Base-by-base conservation (phyloP, 1,139 yeast genomes). In the Diutina catenulata region DNA sequence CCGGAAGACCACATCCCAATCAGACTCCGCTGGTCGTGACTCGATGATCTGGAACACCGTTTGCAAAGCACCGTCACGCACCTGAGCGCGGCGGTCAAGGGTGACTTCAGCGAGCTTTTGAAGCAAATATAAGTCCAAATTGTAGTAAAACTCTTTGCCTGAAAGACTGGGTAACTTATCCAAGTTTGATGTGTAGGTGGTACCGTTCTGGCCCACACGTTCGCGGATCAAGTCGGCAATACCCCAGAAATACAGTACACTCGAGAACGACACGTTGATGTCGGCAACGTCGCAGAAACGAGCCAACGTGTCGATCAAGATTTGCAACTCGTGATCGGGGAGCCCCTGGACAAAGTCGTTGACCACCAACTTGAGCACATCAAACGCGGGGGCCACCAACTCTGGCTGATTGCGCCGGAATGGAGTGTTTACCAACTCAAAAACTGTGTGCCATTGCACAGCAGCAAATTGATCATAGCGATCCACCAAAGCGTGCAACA, bases 241-340 rank as follows among this genome's bases (percentile, higher is more conserved):
- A 25, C 81, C 57, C 97, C 97, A 91, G 51, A 86, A 88, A 48
- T 86, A 83, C 49, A 95, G 83, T 7, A 87, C 82, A 0, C 95
- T 78, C 39, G 94, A 83, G 52, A 88, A 87, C 0, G 95, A 83
- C 26, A 86, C 82, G 52, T 91, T 91, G 47, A 88, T 58, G 47
- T 87, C 95, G 2, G 57, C 58, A 49, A 91, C 97, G 10, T 67
- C 58, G 35, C 86, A 79, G 55, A 86, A 91, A 44, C 75, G 70
- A 45, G 69, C 72, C 33, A 88, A 63, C 1, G 88, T 76, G 45
- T 83, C 86, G 42, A 86, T 75, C 25, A 87, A 68, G 5, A 68
- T 64, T 43, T 69, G 71, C 37, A 84, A 63, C 40, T 80, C 80
- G 20, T 62, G 60, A 32, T 64, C 55, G 0, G 96, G 95, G 19